phyloP scores from a whole-genome alignment of 805 yeast species.

The Suhomyces tanzawaensis region DNA sequence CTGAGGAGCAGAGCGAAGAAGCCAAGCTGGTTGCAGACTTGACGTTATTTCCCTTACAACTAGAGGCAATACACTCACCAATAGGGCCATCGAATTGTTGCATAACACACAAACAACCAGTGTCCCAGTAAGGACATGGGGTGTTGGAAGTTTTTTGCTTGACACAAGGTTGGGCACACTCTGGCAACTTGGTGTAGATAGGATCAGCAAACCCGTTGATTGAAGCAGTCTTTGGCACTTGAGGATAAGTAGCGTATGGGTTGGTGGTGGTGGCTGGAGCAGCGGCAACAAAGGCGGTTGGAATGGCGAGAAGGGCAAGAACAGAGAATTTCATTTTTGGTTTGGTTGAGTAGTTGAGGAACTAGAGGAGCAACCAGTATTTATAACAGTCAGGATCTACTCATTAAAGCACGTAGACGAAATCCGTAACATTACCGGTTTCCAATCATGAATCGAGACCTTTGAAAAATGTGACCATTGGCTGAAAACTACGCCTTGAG shows the following conservation, averaged over 20 bases:
- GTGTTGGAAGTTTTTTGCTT: conserved; percentile 30
- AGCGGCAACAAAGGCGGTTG: too few relatives aligned
- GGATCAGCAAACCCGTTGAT: conserved; percentile 51
- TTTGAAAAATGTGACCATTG: too few relatives aligned
- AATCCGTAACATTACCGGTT: too few relatives aligned
- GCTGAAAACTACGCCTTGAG: too few relatives aligned
- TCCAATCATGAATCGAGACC: too few relatives aligned
- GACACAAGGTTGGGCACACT: conserved; percentile 40
- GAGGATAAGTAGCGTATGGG: conserved; percentile 43
- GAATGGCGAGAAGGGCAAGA: too few relatives aligned
- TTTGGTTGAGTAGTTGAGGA: too few relatives aligned
- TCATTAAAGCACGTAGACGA: too few relatives aligned
- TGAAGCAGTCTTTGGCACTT: conserved; percentile 45
- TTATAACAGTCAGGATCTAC: too few relatives aligned
- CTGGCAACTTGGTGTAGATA: conserved; percentile 35
- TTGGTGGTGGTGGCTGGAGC: too few relatives aligned
- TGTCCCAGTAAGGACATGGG: conserved; percentile 47
- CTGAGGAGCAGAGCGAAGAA: conserved; percentile 30
- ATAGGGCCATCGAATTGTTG: conserved; percentile 30
- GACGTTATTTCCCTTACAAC: conserved; percentile 30
- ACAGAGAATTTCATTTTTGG: too few relatives aligned
- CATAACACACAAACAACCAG: conserved; percentile 46
- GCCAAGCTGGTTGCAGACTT: conserved; percentile 29
- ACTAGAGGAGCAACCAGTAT: too few relatives aligned
- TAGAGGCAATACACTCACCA: conserved; percentile 31